Percentiles rank a stretch among this genome's conserved stretches.
Evolutionary conservation across 257 asterid species (phyloP).

Genomic region (Jasminum sambac): DNA sequence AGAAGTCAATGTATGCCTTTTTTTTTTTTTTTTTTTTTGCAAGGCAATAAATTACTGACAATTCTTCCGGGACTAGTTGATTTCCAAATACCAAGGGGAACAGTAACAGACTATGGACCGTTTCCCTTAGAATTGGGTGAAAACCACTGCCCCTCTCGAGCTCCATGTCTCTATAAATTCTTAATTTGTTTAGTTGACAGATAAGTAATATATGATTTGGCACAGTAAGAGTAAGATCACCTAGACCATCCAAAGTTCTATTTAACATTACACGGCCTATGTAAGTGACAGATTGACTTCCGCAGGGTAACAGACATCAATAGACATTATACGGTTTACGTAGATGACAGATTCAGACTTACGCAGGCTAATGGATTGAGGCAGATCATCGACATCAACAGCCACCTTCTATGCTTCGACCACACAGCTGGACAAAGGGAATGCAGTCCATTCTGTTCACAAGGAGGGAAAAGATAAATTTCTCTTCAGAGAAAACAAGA

Average conservation of each 20-base stretch:
- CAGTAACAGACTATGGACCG: not conserved
- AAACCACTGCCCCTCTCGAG: not conserved
- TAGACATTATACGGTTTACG: not conserved
- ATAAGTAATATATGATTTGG: not conserved
- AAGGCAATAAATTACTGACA: not conserved
- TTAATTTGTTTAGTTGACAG: not conserved
- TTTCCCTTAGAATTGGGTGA: not conserved
- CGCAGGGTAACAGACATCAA: slow-evolving; percentile 88
- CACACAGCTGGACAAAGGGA: slow-evolving; percentile 98
- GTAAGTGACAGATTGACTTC: too few species aligned
- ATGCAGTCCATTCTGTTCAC: slow-evolving; percentile 82
- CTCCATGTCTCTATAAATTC: not conserved
- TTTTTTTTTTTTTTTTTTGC: slow-evolving; percentile 11
- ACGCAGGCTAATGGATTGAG: slow-evolving; percentile 92
- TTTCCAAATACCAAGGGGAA: not conserved
- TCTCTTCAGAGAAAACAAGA: slow-evolving; percentile 15
- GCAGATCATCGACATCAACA: slow-evolving; percentile 94
- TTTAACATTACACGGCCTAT: not conserved
- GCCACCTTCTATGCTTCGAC: slow-evolving; percentile 99
- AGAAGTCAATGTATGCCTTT: not conserved
- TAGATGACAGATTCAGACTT: slow-evolving; percentile 35
- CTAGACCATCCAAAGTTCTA: slow-evolving; percentile 8
- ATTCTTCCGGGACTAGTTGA: not conserved
- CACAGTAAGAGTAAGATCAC: not conserved
- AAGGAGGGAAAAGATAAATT: slow-evolving; percentile 23